Evolutionary conservation across 2,329 filamentous ascomycete species (phyloP).

Genomic region (Coniochaeta pulveracea): DNA sequence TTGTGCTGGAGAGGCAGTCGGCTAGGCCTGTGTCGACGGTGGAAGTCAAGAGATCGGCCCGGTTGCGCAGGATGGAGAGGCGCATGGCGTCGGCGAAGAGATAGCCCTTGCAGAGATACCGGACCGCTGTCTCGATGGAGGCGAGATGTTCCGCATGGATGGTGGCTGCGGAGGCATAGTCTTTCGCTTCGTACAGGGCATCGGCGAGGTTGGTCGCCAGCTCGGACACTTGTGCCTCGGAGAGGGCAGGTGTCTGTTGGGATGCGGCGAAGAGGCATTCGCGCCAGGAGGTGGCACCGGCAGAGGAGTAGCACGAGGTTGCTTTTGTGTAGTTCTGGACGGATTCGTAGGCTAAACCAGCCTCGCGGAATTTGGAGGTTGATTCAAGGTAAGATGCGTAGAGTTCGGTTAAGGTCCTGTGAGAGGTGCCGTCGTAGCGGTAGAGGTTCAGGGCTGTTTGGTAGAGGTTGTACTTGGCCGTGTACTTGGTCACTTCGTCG

Average conservation of each 20-base stretch:
- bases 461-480: constrained; percentile 70
- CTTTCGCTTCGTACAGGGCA: constrained; percentile 70
- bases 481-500: constrained; percentile 68
- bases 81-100: constrained; percentile 84
- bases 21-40: constrained; percentile 70
- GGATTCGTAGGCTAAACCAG: constrained; percentile 84
- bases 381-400: constrained; percentile 71
- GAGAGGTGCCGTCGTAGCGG: constrained; percentile 63
- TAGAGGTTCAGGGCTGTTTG: constrained; percentile 67
- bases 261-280: constrained; percentile 76
- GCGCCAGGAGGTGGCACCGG: constrained; percentile 69
- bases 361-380: constrained; percentile 70
- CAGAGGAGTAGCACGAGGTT: constrained; percentile 72
- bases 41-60: constrained; percentile 49
- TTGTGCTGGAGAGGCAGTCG: constrained; percentile 71
- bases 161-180: constrained; percentile 67
- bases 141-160: constrained; percentile 74
- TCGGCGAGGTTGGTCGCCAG: constrained; percentile 70
- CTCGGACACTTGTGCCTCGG: constrained; percentile 45
- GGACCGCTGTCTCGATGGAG: constrained; percentile 58
- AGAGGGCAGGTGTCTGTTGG: constrained; percentile 50
- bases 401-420: constrained; percentile 58
- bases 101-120: constrained; percentile 77
- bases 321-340: constrained; percentile 64
- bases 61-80: constrained; percentile 50